Percentiles rank a stretch among this genome's conserved stretches.
These are phyloP conservation scores for Cnidoscolus chayamansa DNA, from an alignment of 441 rosid species.

Conservation along the genomic window DNA sequence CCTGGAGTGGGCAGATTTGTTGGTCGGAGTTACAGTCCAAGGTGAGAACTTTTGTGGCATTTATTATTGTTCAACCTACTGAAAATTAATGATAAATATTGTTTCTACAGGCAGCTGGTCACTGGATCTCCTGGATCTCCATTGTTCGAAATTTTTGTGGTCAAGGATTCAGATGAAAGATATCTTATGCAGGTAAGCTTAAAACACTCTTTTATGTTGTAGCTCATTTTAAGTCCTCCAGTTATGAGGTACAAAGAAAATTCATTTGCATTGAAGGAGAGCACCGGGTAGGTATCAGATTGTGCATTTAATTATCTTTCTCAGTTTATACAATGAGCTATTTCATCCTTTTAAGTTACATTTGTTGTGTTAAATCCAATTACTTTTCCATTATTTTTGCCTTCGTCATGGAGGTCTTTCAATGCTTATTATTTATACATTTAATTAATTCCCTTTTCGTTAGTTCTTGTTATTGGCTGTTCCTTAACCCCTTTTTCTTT, in stretches of 20 bases:
- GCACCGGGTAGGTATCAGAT: not conserved
- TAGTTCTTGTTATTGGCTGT: not conserved
- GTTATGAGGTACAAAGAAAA: not conserved
- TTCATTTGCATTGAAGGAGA: not conserved
- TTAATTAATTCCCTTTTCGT: not conserved
- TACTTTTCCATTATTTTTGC: not conserved
- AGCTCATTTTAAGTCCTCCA: conserved; percentile 6
- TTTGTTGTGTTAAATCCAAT: not conserved
- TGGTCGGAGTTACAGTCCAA: conserved; percentile 83
- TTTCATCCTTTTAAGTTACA: not conserved
- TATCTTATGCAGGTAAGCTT: conserved; percentile 73
- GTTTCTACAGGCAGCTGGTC: conserved; percentile 70
- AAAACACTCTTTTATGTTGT: not conserved
- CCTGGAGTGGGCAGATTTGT: conserved; percentile 88
- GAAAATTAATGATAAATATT: conserved; percentile 21
- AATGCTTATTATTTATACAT: not conserved
- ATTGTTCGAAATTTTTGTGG: conserved; percentile 83
- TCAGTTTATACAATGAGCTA: too few relatives aligned
- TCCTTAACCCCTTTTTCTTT: not conserved
- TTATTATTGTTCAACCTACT: conserved; percentile 12
- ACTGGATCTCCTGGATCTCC: conserved; percentile 80
- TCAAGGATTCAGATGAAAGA: conserved; percentile 59
- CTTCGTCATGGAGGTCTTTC: not conserved
- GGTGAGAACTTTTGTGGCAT: conserved; percentile 38
- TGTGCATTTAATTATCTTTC: not conserved